A percentile compares a stretch with the other conserved stretches of the same genome.
phyloP scores from a whole-genome alignment of 768 basidiomycete species.

The Leccinum subtestaceum region DNA sequence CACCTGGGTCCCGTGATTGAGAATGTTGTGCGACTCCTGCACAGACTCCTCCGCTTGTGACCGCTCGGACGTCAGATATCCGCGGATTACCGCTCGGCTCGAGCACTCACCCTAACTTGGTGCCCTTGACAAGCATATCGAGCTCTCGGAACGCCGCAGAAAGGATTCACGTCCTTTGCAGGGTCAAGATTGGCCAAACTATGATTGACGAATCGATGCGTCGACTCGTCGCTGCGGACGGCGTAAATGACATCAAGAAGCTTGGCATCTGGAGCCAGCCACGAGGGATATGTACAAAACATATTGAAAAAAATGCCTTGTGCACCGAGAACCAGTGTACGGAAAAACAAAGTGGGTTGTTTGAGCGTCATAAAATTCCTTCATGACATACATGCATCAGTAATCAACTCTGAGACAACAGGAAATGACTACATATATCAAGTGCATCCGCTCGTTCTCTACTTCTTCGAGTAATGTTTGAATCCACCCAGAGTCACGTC shows the following conservation, averaged over 20 bases:
- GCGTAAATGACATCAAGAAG: slow-evolving; percentile 88
- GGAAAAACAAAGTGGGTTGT: slow-evolving; percentile 77
- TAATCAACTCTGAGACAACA: slow-evolving; percentile 9
- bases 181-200: slow-evolving; percentile 84
- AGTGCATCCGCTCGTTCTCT: slow-evolving; percentile 96
- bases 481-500: slow-evolving; percentile 74
- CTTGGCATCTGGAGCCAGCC: slow-evolving; percentile 61
- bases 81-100: slow-evolving; percentile 1
- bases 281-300: slow-evolving; percentile 59
- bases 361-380: slow-evolving; percentile 96
- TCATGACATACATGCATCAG: slow-evolving; percentile 13
- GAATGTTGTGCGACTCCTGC: slow-evolving; percentile 54
- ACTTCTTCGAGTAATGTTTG: slow-evolving; percentile 94
- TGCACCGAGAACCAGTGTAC: slow-evolving; percentile 79
- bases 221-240: slow-evolving; percentile 89
- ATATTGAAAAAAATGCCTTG: slow-evolving; percentile 85
- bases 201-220: slow-evolving; percentile 95
- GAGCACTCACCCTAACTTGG: slow-evolving; percentile 59
- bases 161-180: slow-evolving; percentile 81
- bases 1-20: slow-evolving; percentile 32
- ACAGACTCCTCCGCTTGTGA: slow-evolving; percentile 65
- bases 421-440: slow-evolving; percentile 51
- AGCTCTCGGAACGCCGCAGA: slow-evolving; percentile 77
- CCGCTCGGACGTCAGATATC: slow-evolving; percentile 50
- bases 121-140: slow-evolving; percentile 80